Evolutionary conservation across 78 protist species (phyloP), one percentile per base, ranked within the genome.

Genomic region (Dictyostelium purpureum): DNA sequence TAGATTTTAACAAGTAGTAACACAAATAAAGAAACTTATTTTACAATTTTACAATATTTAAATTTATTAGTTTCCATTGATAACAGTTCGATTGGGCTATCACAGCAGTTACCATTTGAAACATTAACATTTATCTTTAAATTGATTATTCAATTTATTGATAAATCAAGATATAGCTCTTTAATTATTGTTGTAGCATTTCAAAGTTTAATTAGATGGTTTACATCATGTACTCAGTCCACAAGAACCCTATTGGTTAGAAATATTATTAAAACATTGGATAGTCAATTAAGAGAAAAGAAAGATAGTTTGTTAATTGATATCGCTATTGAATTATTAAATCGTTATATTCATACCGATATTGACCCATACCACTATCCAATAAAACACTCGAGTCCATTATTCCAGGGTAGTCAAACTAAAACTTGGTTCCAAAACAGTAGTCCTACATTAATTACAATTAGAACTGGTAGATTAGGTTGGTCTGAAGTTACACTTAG

Each of bases 401-500:
- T 85, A 10, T 85, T 85, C n/a, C 73, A 61, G 1, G 63, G 65
- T 38, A 66, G 83, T 33, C 57, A 67, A 26, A 73, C 63, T 38
- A 85, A 85, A 38, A 85, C 92, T 47, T 85, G 92, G 92, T 73
- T 85, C n/a, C 92, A 85, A 59, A 77, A 77, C 24, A 38, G 37
- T 42, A 71, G 81, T 19, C n/a, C 76, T 19, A 69, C 47, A 4
- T 77, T 85, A 37, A 85, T 85, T 28, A 42, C 92, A 5, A 85
- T 85, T 38, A 42, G 75, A 38, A 85, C 92, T 26, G 92, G 92
- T 40, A 85, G 73, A 61, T 33, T 85, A 1, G 92, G 92, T n/a
- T 85, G 92, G 92, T 79, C 92, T 14, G 92, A 85, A 33, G 92
- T 85, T 5, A 85, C 92, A 7, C 82, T 71, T 43, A 54, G 92